Conservation (phyloP, 805 yeast genomes). For the Komagataella pseudopastoris region DNA sequence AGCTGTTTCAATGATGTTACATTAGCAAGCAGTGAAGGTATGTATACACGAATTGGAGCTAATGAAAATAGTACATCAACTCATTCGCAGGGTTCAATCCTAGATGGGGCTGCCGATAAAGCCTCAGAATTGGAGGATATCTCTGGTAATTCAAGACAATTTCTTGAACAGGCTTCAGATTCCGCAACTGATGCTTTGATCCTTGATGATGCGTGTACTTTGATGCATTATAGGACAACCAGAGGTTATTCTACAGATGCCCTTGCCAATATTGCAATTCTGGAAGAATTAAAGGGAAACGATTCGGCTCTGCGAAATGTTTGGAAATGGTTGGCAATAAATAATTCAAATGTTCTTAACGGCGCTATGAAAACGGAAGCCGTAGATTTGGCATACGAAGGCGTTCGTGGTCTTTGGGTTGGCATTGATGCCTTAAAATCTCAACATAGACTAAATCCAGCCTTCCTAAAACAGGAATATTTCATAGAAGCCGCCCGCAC, state of each 20-base stretch:
- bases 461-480: constrained; percentile 23
- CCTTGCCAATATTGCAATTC: constrained; percentile 42
- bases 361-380: constrained; percentile 57
- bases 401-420: constrained; percentile 85
- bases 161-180: neutral
- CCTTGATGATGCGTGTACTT: constrained; percentile 58
- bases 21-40: constrained; percentile 45
- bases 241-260: constrained; percentile 65
- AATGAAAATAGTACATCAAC: neutral
- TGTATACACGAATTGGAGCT: constrained; percentile 24
- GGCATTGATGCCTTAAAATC: constrained; percentile 41
- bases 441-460: constrained; percentile 29
- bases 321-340: constrained; percentile 85
- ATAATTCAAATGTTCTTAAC: constrained; percentile 47
- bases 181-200: constrained; percentile 13
- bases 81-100: constrained; percentile 15
- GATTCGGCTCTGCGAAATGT: constrained; percentile 55
- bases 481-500: constrained; percentile 35
- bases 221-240: constrained; percentile 59
- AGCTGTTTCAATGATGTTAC: constrained; percentile 58
- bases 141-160: neutral
- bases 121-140: neutral
- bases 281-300: constrained; percentile 40
- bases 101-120: constrained; percentile 6
- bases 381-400: constrained; percentile 75